Conservation (phyloP, 2,329 filamentous ascomycete species). For the Trichoderma harzianum region DNA sequence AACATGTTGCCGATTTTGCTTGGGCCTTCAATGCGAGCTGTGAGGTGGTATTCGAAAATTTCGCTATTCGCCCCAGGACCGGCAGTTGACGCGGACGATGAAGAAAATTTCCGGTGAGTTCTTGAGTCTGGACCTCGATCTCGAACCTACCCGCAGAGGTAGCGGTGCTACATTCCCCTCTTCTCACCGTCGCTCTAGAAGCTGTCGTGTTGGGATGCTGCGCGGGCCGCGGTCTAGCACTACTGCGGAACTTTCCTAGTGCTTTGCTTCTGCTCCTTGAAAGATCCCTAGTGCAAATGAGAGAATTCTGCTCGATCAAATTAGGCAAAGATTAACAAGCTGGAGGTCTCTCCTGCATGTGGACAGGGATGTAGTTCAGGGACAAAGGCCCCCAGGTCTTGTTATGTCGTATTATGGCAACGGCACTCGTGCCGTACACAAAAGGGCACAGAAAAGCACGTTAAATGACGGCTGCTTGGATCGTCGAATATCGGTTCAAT, state of each 20-base stretch:
- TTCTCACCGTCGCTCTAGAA: not conserved
- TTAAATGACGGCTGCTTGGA: not conserved
- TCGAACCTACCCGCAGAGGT: not conserved
- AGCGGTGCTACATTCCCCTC: not conserved
- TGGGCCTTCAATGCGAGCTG: not conserved
- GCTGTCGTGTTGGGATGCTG: not conserved
- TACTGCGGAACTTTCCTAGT: not conserved
- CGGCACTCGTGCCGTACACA: not conserved
- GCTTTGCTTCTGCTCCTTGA: not conserved
- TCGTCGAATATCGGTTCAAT: not conserved
- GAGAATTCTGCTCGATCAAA: not conserved
- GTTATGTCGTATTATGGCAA: not conserved
- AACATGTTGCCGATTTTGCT: not conserved
- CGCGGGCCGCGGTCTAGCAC: not conserved
- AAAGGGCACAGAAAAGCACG: not conserved
- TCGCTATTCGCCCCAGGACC: not conserved
- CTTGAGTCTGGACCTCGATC: slow-evolving; percentile 1
- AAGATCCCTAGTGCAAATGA: not conserved
- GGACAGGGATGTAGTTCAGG: not conserved
- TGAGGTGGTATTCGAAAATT: not conserved
- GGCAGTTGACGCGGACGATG: not conserved
- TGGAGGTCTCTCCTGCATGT: slow-evolving; percentile 4
- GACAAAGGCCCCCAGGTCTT: not conserved
- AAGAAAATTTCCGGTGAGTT: not conserved
- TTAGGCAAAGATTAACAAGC: not conserved